Percentiles rank a stretch among this genome's conserved stretches.
These are phyloP conservation scores for Nicotiana rustica DNA, from an alignment of 305 asterid genomes.

Conservation along the genomic window DNA sequence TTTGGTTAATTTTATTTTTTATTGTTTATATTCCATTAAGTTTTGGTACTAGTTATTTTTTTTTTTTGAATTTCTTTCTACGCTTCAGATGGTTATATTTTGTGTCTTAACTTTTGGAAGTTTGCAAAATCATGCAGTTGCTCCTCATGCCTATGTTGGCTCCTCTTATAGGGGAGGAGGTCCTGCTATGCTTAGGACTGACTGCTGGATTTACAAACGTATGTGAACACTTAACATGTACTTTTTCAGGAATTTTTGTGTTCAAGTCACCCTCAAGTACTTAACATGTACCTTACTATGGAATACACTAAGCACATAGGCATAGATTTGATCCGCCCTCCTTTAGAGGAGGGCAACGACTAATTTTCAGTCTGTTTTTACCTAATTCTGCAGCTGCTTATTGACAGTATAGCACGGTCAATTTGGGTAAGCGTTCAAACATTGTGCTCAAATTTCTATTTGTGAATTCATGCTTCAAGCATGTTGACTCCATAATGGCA, in stretches of 20 bases:
- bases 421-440: conserved; percentile 5
- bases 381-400: conserved; percentile 35
- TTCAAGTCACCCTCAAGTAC: background rate
- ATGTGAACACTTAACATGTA: conserved; percentile 21
- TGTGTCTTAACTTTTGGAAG: background rate
- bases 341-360: conserved; percentile 2
- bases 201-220: conserved; percentile 33
- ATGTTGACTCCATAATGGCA: background rate
- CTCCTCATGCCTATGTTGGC: conserved; percentile 34
- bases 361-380: conserved; percentile 9
- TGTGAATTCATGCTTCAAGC: background rate
- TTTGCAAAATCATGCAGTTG: conserved; percentile 17
- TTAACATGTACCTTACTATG: background rate
- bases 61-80: background rate
- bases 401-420: conserved; percentile 19
- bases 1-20: background rate
- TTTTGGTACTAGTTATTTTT: background rate
- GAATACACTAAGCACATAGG: background rate
- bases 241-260: conserved; percentile 2
- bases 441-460: background rate
- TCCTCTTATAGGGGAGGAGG: conserved; percentile 34
- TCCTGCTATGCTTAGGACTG: conserved; percentile 32
- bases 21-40: background rate
- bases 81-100: background rate
- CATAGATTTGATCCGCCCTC: background rate